These are phyloP conservation scores for Xylaria venustula DNA, from an alignment of 495 filamentous ascomycete genomes.

Conservation along the genomic window DNA sequence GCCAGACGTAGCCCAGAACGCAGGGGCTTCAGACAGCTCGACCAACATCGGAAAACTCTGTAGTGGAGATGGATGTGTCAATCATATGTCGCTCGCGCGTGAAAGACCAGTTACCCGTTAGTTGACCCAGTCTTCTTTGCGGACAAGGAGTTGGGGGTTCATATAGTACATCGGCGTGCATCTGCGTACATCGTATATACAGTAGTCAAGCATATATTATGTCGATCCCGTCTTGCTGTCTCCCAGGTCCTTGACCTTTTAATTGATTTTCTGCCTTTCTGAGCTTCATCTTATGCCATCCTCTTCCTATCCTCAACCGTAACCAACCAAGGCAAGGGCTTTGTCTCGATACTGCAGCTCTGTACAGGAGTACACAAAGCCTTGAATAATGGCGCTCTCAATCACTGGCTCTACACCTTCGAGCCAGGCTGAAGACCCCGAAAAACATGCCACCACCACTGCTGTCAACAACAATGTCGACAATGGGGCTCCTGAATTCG, in stretches of 20 bases:
- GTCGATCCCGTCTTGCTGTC: background rate
- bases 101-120: background rate
- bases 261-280: background rate
- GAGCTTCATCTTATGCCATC: background rate
- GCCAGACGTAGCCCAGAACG: no score
- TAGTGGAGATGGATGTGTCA: background rate
- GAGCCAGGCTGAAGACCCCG: background rate
- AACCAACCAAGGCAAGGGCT: background rate
- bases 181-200: background rate
- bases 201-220: background rate
- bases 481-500: background rate
- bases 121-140: background rate
- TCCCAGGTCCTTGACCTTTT: background rate
- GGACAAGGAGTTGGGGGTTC: background rate
- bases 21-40: no score
- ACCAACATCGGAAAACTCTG: background rate
- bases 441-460: background rate
- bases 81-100: background rate
- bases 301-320: no score
- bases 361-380: background rate
- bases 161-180: background rate
- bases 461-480: background rate
- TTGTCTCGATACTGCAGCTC: background rate
- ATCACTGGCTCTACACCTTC: background rate
- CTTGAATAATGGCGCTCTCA: constrained; percentile 1